Conservation (phyloP, 2,329 filamentous ascomycete genomes). For the Biscogniauxia mediterranea region DNA sequence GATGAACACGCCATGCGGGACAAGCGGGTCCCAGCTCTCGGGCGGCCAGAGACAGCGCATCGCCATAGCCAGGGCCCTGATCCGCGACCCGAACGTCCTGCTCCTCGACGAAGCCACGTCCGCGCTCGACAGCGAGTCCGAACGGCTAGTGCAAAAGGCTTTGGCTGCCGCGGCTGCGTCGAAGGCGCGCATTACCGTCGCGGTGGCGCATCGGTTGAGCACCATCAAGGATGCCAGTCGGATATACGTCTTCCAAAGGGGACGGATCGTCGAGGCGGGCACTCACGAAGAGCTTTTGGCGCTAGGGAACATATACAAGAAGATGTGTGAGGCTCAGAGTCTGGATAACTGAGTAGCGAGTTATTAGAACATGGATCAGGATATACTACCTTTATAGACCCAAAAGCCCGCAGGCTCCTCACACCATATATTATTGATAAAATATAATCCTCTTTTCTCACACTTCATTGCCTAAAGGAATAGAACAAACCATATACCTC, state of each 20-base stretch:
- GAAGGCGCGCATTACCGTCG: conserved; percentile 41
- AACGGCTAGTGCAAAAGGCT: conserved; percentile 56
- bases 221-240: conserved; percentile 43
- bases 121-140: conserved; percentile 62
- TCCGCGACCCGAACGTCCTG: conserved; percentile 62
- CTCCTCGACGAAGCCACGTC: conserved; percentile 71
- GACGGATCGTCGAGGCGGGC: conserved; percentile 34
- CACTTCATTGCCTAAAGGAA: neutral
- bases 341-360: neutral
- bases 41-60: conserved; percentile 70
- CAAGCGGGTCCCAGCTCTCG: conserved; percentile 63
- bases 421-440: neutral
- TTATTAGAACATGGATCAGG: neutral
- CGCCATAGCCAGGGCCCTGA: conserved; percentile 65
- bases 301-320: neutral
- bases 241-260: conserved; percentile 43
- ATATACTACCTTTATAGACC: neutral
- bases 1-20: conserved; percentile 56
- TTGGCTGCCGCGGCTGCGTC: conserved; percentile 45
- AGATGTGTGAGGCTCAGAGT: neutral
- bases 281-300: neutral
- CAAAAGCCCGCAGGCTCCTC: neutral
- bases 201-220: conserved; percentile 44
- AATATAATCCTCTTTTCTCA: neutral
- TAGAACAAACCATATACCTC: neutral